A percentile compares a stretch with the other conserved stretches of the same genome.
These are phyloP conservation scores for Metschnikowia gelsemii DNA, from an alignment of 805 yeast genomes.

Conservation along the genomic window DNA sequence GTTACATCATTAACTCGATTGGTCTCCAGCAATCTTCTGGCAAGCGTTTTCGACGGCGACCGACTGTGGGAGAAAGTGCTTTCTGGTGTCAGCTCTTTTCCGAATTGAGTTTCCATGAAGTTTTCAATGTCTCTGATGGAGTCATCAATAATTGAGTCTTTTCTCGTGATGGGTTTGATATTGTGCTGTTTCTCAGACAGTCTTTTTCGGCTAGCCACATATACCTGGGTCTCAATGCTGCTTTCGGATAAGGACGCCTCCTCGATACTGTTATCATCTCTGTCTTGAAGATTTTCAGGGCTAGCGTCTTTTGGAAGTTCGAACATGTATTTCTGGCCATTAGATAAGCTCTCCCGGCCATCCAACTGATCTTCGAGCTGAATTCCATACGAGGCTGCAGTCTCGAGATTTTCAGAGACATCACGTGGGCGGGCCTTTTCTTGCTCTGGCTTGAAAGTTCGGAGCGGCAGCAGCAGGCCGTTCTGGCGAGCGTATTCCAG, in stretches of 20 bases:
- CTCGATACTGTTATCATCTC: constrained; percentile 7
- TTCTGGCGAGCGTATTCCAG: constrained; percentile 27
- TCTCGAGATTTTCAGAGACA: constrained; percentile 27
- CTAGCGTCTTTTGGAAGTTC: constrained; percentile 11
- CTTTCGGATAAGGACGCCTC: constrained; percentile 11
- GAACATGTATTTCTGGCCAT: constrained; percentile 12
- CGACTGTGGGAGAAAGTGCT: constrained; percentile 6
- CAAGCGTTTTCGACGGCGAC: constrained; percentile 4
- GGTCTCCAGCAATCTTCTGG: constrained; percentile 4
- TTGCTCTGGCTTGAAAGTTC: constrained; percentile 20
- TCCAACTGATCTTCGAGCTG: constrained; percentile 25
- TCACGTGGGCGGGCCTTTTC: constrained; percentile 15
- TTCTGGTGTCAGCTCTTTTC: constrained; percentile 7
- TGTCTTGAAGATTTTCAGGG: not conserved
- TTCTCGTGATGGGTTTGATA: not conserved
- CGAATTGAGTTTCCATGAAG: constrained; percentile 37
- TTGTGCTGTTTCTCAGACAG: not conserved
- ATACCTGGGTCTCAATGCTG: constrained; percentile 5
- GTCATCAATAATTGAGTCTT: constrained; percentile 26
- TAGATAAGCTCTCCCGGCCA: constrained; percentile 3
- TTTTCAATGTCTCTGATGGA: constrained; percentile 43
- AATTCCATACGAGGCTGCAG: constrained; percentile 28
- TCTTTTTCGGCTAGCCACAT: not conserved
- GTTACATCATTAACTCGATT: not conserved
- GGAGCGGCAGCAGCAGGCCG: constrained; percentile 26